Evolutionary conservation across 305 asterid genomes (phyloP).

Genomic region (Caryopteris hybrid): DNA sequence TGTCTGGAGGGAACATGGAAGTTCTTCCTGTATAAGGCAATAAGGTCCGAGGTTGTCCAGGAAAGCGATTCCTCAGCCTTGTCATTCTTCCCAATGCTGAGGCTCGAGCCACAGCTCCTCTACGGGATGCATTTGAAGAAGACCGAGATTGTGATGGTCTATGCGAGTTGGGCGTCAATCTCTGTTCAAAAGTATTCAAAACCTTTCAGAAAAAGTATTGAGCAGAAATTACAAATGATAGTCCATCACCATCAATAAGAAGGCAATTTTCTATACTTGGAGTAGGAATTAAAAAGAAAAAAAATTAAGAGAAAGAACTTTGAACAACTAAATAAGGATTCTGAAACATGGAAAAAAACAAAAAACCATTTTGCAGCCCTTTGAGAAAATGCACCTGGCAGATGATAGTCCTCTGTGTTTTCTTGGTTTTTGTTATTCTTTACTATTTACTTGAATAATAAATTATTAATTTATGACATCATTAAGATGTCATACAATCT

Average conservation of each 20-base stretch:
- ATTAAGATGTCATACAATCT: neutral
- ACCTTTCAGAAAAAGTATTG: conserved; percentile 5
- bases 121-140: conserved; percentile 35
- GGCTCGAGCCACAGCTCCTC: conserved; percentile 44
- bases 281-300: too few species aligned
- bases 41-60: conserved; percentile 57
- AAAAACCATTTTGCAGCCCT: neutral
- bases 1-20: conserved; percentile 63
- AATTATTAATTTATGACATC: neutral
- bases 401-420: neutral
- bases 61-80: conserved; percentile 65
- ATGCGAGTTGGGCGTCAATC: conserved; percentile 32
- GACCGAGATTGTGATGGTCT: conserved; percentile 46
- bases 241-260: neutral
- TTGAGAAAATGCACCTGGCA: neutral
- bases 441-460: neutral
- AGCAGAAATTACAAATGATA: conserved; percentile 7
- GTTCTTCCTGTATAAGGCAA: conserved; percentile 45
- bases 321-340: neutral
- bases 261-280: neutral
- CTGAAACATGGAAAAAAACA: neutral
- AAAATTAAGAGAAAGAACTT: too few species aligned
- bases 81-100: conserved; percentile 49
- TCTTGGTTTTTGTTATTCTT: neutral
- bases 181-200: conserved; percentile 37